phyloP scores from a whole-genome alignment of 1,139 yeast species.

The Zygoascus sp. region DNA sequence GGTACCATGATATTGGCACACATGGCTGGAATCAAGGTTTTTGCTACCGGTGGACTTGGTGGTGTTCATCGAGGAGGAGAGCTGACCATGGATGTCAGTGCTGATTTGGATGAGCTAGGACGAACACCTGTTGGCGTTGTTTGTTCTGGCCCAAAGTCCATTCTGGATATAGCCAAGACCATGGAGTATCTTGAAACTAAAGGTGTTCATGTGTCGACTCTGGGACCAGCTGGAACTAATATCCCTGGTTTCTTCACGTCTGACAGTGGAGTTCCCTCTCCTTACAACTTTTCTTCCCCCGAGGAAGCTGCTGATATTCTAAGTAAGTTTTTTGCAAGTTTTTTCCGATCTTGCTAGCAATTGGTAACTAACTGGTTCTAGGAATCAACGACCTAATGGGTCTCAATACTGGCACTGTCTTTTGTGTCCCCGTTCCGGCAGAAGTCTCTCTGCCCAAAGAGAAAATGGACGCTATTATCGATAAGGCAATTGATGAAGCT shows the following conservation, averaged over 20 bases:
- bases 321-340: constrained; percentile 30
- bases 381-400: constrained; percentile 42
- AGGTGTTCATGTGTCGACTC: constrained; percentile 57
- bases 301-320: constrained; percentile 61
- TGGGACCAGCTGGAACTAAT: constrained; percentile 46
- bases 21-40: constrained; percentile 71
- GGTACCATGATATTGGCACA: constrained; percentile 81
- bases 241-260: constrained; percentile 85
- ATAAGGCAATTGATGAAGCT: constrained; percentile 57
- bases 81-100: constrained; percentile 72
- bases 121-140: constrained; percentile 82
- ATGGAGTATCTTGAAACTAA: constrained; percentile 86
- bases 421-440: constrained; percentile 79
- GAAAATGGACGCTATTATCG: constrained; percentile 53
- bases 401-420: constrained; percentile 62
- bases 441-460: constrained; percentile 54
- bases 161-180: constrained; percentile 73
- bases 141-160: constrained; percentile 88
- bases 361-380: constrained; percentile 13
- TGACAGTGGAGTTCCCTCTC: constrained; percentile 69
- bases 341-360: not conserved
- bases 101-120: constrained; percentile 81
- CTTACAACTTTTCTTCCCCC: constrained; percentile 54
- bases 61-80: constrained; percentile 86
- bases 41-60: constrained; percentile 92